Evolutionary conservation across 169 alveolate species (phyloP), one percentile per base, ranked within the genome.

Genomic region (Cytauxzoon felis): DNA sequence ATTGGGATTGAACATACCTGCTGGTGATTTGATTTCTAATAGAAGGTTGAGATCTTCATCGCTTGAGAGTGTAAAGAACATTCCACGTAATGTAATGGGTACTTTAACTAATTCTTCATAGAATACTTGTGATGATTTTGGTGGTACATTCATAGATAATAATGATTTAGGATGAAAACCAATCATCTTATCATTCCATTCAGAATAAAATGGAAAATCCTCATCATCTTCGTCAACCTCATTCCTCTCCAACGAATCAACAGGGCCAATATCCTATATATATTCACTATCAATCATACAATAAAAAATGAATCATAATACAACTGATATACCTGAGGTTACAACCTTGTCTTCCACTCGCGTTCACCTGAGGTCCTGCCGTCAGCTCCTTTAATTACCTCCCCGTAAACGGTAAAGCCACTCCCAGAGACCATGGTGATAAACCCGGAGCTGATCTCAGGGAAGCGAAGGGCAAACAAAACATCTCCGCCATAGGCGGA

Each of bases 111-210:
- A 67, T 36, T 45, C 50, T 47, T 76, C 86, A 61, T 65, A 76
- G 26, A 76, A 76, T 16, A 43, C 2, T 67, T 76, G 78, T 41
- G 36, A 48, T 8, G 66, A 19, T 43, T 66, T 76, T 32, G 81
- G 76, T n/a, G 67, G 47, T 36, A 76, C 34, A 16, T 26, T 57
- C 29, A 76, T 6, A 13, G 70, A 49, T 24, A 76, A 52, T 16
- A 65, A 29, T 48, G 86, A 19, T 40, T 41, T 56, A 16, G 86
- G 86, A 42, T 76, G 86, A 63, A 76, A 76, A 49, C 47, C 68
- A 54, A 36, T 45, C 86, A 76, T 76, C 40, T 65, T 66, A 43
- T 66, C 81, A 32, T 13, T 18, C 86, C 86, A 76, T 61, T 76
- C 86, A 30, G 42, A 54, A 52, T 66, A 76, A 41, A 54, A 76